These are phyloP conservation scores for Plasmodium malariae DNA, from an alignment of 169 alveolate species.

Conservation along the genomic window DNA sequence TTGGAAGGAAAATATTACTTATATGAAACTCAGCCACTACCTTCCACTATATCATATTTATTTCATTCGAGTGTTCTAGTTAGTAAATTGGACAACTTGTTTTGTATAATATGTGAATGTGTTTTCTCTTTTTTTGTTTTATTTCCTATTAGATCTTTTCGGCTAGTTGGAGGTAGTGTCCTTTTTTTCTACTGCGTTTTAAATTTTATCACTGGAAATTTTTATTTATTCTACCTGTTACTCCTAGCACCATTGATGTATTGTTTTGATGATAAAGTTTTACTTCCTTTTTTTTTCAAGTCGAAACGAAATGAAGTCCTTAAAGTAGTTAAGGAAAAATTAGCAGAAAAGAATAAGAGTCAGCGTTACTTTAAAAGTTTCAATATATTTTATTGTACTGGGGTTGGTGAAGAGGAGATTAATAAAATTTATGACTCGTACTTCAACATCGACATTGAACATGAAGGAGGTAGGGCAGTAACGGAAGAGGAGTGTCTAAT, in stretches of 20 bases:
- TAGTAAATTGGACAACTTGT: slow-evolving; percentile 50
- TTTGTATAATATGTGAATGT: slow-evolving; percentile 54
- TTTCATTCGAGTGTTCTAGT: background rate
- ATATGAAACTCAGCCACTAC: slow-evolving; percentile 61
- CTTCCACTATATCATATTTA: slow-evolving; percentile 18
- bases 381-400: slow-evolving; percentile 33
- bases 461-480: background rate
- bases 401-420: slow-evolving; percentile 25
- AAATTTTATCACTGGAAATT: slow-evolving; percentile 44
- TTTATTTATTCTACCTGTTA: slow-evolving; percentile 44
- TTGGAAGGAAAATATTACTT: slow-evolving; percentile 50
- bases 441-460: slow-evolving; percentile 4
- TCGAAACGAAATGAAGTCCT: slow-evolving; percentile 37
- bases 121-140: slow-evolving; percentile 53
- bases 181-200: slow-evolving; percentile 36
- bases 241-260: slow-evolving; percentile 59
- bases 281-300: slow-evolving; percentile 25
- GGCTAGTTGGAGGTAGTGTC: slow-evolving; percentile 40
- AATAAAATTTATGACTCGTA: slow-evolving; percentile 27
- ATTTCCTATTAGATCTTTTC: slow-evolving; percentile 49
- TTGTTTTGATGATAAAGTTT: slow-evolving; percentile 66
- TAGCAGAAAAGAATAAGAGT: background rate
- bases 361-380: slow-evolving; percentile 34
- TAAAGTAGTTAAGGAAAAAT: slow-evolving; percentile 29
- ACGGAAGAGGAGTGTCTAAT: background rate